Base-by-base conservation (phyloP, 2,329 filamentous ascomycete species). In the Colletotrichum cuscutae region DNA sequence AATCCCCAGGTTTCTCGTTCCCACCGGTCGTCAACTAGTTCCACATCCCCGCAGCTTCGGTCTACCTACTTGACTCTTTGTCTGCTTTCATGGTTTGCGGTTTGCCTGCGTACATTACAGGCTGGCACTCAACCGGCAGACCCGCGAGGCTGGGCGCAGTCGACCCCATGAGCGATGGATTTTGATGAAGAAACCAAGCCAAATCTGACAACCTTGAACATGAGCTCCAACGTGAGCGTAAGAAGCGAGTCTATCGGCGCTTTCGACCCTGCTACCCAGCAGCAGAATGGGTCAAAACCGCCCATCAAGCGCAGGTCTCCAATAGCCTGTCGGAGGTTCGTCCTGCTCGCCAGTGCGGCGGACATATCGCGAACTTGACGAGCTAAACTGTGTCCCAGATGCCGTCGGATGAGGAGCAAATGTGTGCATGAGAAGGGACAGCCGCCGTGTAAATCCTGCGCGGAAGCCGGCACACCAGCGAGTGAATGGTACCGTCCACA, bases 391-490 rank as follows among this genome's bases (percentile, higher is more conserved):
- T 56, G 15, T n/a, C 19, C 26, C 65, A 88, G 87, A 82, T 90
- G 88, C 74, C 87, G 88, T 42, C 86, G 87, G 42, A 86, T 89
- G 83, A 85, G 88, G 72, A 89, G 86, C 78, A 90, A 89, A 80
- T 90, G 88, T 75, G 77, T 87, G 22, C 87, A 89, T 75, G 85
- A 88, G 9, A 86, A 84, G 63, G 83, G 81, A 4, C 79, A 80
- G 26, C 81, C 87, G 30, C 87, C 87, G 19, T 90, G 89, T 75
- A 85, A 87, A 69, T 82, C 86, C 5, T 90, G 89, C 74, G 78
- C 79, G 24, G 85, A 87, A 64, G 86, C 87, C 13, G 87, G 87
- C n/a, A 80, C 88, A 22, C 78, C 79, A 26, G 77, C 85, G 12
- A 81, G 84, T 28, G 86, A 88, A 78, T 90, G 88, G 88, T 89